phyloP scores from a whole-genome alignment of 179 eudicot species.

The Camellia oleifera region DNA sequence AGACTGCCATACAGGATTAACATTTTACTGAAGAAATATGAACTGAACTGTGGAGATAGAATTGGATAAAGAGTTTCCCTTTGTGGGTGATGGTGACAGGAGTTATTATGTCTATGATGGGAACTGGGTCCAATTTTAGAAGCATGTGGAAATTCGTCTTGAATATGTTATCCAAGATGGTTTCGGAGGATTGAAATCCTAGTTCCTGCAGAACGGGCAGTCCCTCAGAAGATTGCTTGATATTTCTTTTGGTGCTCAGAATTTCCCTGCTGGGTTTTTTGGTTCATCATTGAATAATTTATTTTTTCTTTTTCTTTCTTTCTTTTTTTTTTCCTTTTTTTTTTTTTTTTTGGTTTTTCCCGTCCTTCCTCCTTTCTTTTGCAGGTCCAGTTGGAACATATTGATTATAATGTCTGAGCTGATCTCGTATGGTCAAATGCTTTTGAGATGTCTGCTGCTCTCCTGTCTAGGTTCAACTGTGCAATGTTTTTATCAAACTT shows the following conservation, averaged over 20 bases:
- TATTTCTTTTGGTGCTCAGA: constrained; percentile 20
- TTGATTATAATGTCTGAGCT: constrained; percentile 17
- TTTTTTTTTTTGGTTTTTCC: constrained; percentile 7
- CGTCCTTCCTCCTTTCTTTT: constrained; percentile 19
- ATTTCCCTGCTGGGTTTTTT: constrained; percentile 13
- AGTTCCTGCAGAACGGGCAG: constrained; percentile 8
- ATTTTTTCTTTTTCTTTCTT: constrained; percentile 5
- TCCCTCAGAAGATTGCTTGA: constrained; percentile 10
- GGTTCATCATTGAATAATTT: constrained; percentile 18
- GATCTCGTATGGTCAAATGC: constrained; percentile 14
- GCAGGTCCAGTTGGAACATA: constrained; percentile 34
- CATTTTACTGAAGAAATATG: constrained; percentile 20
- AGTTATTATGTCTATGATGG: background rate
- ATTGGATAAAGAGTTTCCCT: background rate
- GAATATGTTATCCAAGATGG: background rate
- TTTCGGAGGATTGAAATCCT: background rate
- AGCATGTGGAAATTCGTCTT: background rate
- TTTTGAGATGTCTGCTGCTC: constrained; percentile 25
- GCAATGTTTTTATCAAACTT: constrained; percentile 31
- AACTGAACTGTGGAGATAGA: background rate
- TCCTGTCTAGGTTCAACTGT: constrained; percentile 12
- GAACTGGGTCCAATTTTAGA: background rate
- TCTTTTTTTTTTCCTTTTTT: background rate
- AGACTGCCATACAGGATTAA: constrained; percentile 22
- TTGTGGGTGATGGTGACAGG: background rate